Conservation (phyloP, 129 eudicot genomes). For the Oenanthe sinensis region DNA sequence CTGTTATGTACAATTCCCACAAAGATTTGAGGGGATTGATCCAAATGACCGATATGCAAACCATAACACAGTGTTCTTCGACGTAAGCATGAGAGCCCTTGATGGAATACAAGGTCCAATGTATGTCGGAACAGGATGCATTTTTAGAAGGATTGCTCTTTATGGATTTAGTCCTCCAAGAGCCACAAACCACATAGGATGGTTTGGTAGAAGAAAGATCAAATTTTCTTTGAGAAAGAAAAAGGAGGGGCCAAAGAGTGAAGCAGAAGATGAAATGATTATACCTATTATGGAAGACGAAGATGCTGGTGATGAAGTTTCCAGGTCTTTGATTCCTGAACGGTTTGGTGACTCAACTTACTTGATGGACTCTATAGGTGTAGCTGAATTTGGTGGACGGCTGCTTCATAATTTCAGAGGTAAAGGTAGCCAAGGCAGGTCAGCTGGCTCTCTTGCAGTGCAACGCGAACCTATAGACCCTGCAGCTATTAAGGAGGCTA, state of each 20-base stretch:
- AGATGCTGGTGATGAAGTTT: conserved; percentile 26
- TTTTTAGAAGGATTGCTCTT: conserved; percentile 47
- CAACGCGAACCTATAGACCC: conserved; percentile 59
- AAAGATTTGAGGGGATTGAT: conserved; percentile 63
- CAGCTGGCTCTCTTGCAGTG: conserved; percentile 55
- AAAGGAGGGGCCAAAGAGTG: conserved; percentile 10
- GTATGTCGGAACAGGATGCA: conserved; percentile 65
- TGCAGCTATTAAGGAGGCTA: conserved; percentile 52
- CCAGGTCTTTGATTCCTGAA: conserved; percentile 28
- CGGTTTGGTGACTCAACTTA: conserved; percentile 45
- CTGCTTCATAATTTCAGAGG: conserved; percentile 44
- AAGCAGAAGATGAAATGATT: conserved; percentile 31
- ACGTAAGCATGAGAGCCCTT: conserved; percentile 56
- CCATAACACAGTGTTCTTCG: conserved; percentile 57
- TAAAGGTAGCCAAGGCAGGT: conserved; percentile 44
- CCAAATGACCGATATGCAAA: conserved; percentile 60
- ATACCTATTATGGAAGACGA: conserved; percentile 29
- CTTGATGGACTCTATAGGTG: conserved; percentile 33
- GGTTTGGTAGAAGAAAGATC: conserved; percentile 38
- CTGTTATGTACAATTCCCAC: conserved; percentile 61
- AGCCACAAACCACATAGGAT: conserved; percentile 56
- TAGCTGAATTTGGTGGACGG: conserved; percentile 59
- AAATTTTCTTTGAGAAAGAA: conserved; percentile 26
- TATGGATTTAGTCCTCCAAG: conserved; percentile 63
- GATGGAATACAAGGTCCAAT: conserved; percentile 64